Base-by-base conservation (phyloP, 768 basidiomycete species). In the Podaxis mareebaensis region DNA sequence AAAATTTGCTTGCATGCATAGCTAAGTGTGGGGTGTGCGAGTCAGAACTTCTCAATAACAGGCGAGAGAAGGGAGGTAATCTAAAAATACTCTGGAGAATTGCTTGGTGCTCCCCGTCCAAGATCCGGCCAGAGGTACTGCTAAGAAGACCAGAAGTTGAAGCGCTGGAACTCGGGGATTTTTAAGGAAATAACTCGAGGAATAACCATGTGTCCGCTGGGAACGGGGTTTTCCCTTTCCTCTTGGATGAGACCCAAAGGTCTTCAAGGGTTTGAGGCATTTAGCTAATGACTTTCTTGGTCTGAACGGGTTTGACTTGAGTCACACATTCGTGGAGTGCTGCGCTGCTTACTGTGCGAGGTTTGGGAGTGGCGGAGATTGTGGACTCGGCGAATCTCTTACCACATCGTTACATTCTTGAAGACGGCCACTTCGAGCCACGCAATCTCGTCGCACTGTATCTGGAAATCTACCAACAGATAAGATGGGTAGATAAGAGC, bases 401-500 rank as follows among this genome's bases (percentile, higher is more conserved):
- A 20, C n/a, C n/a, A 22, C 44, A 13, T 46, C n/a, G 5, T 20
- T 20, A 46, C n/a, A 20, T 46, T 13, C 17, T 46, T 20, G 20
- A 46, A 46, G 44, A n/a, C 20, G 44, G 44, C 44, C n/a, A 46
- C 44, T 20, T 46, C 33, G 33, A 44, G 42, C 1, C 13, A n/a
- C 3, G 22, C 49, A 11, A 3, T 24, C 49, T 51, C 8, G 22
- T 26, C 49, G 20, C 5, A 15, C 24, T 13, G 6, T 28, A 51
- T 59, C 30, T 59, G n/a, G 58, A 52, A 49, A 51, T 51, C 12
- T 10, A 11, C 22, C 8, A 28, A 28, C 12, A 60, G 51, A 60
- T 60, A 60, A 60, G 59, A 60, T 53, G 59, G 11, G 7, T 26
- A 36, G 59, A 60, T 60, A 60, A 60, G 59, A 30, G 42, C 22